These are phyloP conservation scores for Colletotrichum melonis DNA, from an alignment of 2,329 filamentous ascomycete genomes.

Conservation along the genomic window DNA sequence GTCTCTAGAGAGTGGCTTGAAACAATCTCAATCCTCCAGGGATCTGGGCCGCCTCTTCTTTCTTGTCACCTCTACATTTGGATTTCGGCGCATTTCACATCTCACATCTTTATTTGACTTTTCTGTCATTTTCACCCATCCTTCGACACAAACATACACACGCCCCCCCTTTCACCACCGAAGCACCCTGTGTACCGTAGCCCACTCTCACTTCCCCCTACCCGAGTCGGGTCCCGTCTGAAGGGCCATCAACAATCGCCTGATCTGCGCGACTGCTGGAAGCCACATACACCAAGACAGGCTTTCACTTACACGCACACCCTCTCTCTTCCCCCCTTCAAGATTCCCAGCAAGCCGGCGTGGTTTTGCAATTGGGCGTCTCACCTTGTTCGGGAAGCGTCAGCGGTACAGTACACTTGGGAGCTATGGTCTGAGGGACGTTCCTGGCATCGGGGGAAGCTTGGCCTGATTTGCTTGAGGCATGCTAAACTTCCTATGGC, in stretches of 20 bases:
- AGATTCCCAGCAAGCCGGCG: background rate
- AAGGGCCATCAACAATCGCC: constrained; percentile 6
- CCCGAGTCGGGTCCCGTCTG: constrained; percentile 18
- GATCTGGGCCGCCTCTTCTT: constrained; percentile 18
- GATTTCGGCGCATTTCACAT: constrained; percentile 11
- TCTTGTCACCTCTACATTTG: background rate
- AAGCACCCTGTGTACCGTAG: background rate
- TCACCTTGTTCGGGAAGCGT: constrained; percentile 14
- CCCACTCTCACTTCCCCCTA: background rate
- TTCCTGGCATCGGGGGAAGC: constrained; percentile 15
- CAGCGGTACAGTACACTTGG: constrained; percentile 13
- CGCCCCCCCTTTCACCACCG: background rate
- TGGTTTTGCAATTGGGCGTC: constrained; percentile 17
- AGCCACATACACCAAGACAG: background rate
- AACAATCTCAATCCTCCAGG: constrained; percentile 8
- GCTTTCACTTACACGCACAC: background rate
- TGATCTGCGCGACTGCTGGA: constrained; percentile 13
- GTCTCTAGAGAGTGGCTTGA: background rate
- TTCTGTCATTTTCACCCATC: constrained; percentile 1
- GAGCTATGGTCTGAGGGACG: constrained; percentile 3
- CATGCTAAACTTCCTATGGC: background rate
- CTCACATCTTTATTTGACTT: background rate
- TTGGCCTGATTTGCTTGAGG: background rate
- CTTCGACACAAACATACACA: background rate
- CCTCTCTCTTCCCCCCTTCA: background rate